Evolutionary conservation across 331 rosid species (phyloP), one percentile per base, ranked within the genome.

Genomic region (Malus hybrid): DNA sequence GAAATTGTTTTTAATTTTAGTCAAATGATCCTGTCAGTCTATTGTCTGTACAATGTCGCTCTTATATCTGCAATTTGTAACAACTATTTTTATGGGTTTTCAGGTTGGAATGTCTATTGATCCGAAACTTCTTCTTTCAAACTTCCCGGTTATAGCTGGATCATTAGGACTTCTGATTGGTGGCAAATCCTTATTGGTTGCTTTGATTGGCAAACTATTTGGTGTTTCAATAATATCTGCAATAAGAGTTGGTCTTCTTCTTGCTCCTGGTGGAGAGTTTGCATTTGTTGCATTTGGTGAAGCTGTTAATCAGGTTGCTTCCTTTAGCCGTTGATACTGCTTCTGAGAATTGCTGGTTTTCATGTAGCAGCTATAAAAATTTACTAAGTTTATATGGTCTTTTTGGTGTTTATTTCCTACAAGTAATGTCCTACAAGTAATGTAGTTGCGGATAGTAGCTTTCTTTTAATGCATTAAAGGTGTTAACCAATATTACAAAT

Each of bases 81-180:
- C 63, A 61, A 36, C 80, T 63, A 18, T 28, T 79, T 82, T 82
- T 39, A 74, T 78, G 66, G 20, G 42, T 79, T 90, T 90, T 85
- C 93, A 95, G 97, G 98, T 95, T 78, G 99, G 99, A 88, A 95
- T 95, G 99, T 90, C 99, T 77, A 95, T 95, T 78, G 99, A 95
- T 88, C 99, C 99, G 73, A 95, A 95, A 84, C 99, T 95, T 78
- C 88, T 95, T 80, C 34, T 88, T 78, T 95, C 98, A 52, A 92
- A 95, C 86, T 95, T 95, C 81, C 93, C 93, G 46, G 78, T 86
- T 70, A 78, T 95, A 80, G 42, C 70, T 57, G 96, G 98, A 77
- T 46, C 97, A 75, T 74, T 95, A 83, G 99, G 86, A 63, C 96
- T 95, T 84, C 84, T 95, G 67, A 82, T 95, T 74, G 88, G 73